phyloP scores from a whole-genome alignment of 768 basidiomycete species.

The Suillus hirtellus region DNA sequence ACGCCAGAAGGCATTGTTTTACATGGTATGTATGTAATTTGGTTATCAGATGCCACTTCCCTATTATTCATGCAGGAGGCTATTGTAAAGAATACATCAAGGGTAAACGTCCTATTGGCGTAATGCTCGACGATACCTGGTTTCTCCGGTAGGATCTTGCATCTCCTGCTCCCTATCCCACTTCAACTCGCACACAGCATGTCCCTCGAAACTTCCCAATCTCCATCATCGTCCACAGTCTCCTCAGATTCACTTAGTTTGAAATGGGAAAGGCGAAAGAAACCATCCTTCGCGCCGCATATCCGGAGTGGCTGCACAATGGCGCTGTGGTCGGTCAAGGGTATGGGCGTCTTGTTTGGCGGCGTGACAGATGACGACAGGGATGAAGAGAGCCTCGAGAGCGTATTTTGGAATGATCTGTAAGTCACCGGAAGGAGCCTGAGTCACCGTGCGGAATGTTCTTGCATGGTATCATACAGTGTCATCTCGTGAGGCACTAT shows the following conservation, averaged over 20 bases:
- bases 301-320: constrained; percentile 84
- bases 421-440: constrained; percentile 32
- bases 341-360: constrained; percentile 80
- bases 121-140: constrained; percentile 94
- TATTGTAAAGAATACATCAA: constrained; percentile 90
- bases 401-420: constrained; percentile 88
- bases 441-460: background rate
- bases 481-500: background rate
- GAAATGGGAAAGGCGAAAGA: constrained; percentile 89
- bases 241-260: constrained; percentile 49
- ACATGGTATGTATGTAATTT: constrained; percentile 53
- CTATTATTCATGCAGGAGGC: constrained; percentile 53
- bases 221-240: constrained; percentile 28
- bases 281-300: constrained; percentile 47
- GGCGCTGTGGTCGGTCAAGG: constrained; percentile 71
- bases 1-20: constrained; percentile 76
- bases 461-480: background rate
- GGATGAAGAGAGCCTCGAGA: constrained; percentile 81
- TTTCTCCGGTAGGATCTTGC: constrained; percentile 58
- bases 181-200: constrained; percentile 27
- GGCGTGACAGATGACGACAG: constrained; percentile 88
- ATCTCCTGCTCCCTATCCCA: background rate
- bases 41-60: background rate
- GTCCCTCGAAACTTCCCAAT: constrained; percentile 26
- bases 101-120: constrained; percentile 79